Evolutionary conservation across 2,329 filamentous ascomycete species (phyloP).

Genomic region (Tolypocladium cylindrosporum): DNA sequence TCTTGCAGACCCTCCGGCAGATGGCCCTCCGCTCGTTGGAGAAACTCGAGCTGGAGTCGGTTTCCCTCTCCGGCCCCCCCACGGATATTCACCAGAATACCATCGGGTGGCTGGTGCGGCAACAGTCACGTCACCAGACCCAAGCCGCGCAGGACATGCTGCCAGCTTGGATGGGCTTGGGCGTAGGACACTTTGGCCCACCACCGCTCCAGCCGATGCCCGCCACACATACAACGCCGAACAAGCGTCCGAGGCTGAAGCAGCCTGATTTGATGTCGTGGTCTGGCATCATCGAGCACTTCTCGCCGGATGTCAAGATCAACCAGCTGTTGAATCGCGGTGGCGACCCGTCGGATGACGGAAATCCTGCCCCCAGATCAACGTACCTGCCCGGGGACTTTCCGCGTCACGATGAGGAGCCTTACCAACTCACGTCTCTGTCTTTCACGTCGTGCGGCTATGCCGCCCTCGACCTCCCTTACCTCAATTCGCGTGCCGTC

Average conservation of each 20-base stretch:
- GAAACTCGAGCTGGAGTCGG: constrained; percentile 49
- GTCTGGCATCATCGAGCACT: constrained; percentile 31
- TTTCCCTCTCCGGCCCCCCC: constrained; percentile 48
- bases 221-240: not conserved
- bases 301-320: constrained; percentile 26
- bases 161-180: not conserved
- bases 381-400: constrained; percentile 1
- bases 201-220: not conserved
- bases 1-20: constrained; percentile 38
- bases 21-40: constrained; percentile 38
- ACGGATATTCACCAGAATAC: constrained; percentile 12
- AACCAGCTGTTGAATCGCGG: not conserved
- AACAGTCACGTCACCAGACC: not conserved
- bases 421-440: constrained; percentile 26
- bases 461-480: constrained; percentile 28
- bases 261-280: constrained; percentile 25
- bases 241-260: constrained; percentile 2
- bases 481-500: constrained; percentile 26
- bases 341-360: not conserved
- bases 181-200: not conserved
- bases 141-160: constrained; percentile 2
- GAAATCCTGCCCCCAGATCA: not conserved
- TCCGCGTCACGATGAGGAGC: constrained; percentile 15
- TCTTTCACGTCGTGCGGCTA: constrained; percentile 55
- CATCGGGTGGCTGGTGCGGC: constrained; percentile 1